These are phyloP conservation scores for Sapria himalayana DNA, from an alignment of 345 rosid genomes.

Conservation along the genomic window DNA sequence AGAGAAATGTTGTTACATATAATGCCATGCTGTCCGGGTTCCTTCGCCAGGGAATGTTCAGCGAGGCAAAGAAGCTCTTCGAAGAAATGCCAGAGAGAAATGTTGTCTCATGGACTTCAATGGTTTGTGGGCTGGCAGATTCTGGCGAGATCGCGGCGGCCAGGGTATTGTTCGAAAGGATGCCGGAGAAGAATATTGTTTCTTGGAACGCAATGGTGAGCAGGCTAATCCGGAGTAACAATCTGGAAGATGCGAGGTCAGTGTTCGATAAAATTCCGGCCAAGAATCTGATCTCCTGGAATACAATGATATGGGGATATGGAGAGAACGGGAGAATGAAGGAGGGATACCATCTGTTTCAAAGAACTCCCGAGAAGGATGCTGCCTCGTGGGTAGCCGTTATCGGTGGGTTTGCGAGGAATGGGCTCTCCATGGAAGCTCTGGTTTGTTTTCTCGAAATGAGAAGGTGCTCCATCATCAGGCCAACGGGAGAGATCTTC, in stretches of 20 bases:
- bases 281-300: conserved; percentile 34
- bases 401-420: conserved; percentile 45
- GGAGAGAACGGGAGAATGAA: conserved; percentile 20
- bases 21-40: conserved; percentile 43
- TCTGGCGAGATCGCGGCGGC: conserved; percentile 30
- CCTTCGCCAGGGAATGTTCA: conserved; percentile 19
- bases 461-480: conserved; percentile 10
- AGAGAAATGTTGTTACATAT: conserved; percentile 29
- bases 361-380: conserved; percentile 31
- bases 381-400: conserved; percentile 44
- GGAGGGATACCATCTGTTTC: conserved; percentile 27
- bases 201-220: conserved; percentile 43
- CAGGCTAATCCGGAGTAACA: conserved; percentile 29
- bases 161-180: conserved; percentile 25
- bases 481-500: conserved; percentile 46
- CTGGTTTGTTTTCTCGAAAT: conserved; percentile 22
- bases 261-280: conserved; percentile 23
- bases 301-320: conserved; percentile 32
- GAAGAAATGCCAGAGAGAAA: conserved; percentile 34
- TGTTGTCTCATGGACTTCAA: conserved; percentile 42
- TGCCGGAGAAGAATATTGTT: conserved; percentile 42
- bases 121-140: conserved; percentile 26
- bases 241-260: conserved; percentile 26
- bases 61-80: conserved; percentile 24
- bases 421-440: conserved; percentile 30